These are phyloP conservation scores for Penicillium palitans DNA, from an alignment of 2,329 filamentous ascomycete species.

Conservation along the genomic window DNA sequence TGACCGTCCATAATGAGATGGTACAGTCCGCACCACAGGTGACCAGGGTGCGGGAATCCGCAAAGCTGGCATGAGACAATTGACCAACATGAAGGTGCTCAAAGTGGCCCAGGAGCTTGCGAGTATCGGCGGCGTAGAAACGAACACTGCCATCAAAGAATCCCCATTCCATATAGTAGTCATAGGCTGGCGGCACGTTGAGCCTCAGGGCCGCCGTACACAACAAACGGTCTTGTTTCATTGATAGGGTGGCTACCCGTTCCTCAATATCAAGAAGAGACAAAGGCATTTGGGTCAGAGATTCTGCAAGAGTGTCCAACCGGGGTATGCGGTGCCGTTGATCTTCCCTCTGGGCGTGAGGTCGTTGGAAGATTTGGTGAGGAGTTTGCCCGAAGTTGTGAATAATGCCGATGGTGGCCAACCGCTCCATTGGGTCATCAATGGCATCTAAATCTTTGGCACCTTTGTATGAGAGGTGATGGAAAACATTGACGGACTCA, in stretches of 20 bases:
- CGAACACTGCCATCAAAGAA: constrained; percentile 90
- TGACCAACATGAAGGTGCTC: constrained; percentile 93
- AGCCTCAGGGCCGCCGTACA: constrained; percentile 81
- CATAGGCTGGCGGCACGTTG: constrained; percentile 81
- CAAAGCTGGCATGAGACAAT: constrained; percentile 78
- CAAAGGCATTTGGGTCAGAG: constrained; percentile 74
- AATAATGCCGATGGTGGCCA: constrained; percentile 91
- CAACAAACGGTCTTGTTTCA: constrained; percentile 77
- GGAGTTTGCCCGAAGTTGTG: constrained; percentile 99
- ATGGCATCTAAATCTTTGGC: constrained; percentile 92
- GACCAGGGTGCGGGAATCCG: constrained; percentile 85
- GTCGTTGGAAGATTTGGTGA: constrained; percentile 83
- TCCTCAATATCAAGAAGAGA: constrained; percentile 77
- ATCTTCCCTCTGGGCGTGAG: constrained; percentile 76
- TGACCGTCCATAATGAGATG: constrained; percentile 78
- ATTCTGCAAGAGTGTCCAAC: constrained; percentile 75
- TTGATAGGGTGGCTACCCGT: constrained; percentile 73
- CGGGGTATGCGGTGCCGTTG: constrained; percentile 63
- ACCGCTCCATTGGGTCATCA: constrained; percentile 78
- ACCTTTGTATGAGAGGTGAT: constrained; percentile 91
- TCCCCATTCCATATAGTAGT: constrained; percentile 94
- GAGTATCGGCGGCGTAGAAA: constrained; percentile 82
- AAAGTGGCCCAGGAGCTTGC: constrained; percentile 81
- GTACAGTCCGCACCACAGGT: constrained; percentile 93
- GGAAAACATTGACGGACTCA: constrained; percentile 92